Percentiles rank a stretch among this genome's conserved stretches.
Conservation (phyloP, 768 basidiomycete species). For the Dendrothele bispora region DNA sequence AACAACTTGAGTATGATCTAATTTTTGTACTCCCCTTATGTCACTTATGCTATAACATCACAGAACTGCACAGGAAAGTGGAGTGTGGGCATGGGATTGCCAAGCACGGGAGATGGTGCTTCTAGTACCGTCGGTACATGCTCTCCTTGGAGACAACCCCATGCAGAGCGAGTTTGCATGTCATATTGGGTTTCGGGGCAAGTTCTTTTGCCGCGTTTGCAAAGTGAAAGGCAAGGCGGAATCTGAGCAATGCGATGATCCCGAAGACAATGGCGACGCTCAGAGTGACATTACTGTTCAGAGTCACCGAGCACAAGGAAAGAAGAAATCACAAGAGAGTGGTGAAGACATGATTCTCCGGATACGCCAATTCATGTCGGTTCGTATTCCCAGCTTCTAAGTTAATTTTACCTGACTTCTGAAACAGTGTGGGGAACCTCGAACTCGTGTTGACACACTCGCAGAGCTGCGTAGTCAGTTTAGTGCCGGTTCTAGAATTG, state of each 20-base stretch:
- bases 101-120: slow-evolving; percentile 11
- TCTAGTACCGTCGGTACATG: slow-evolving; percentile 11
- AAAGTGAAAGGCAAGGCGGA: slow-evolving; percentile 1
- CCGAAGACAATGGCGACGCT: not conserved
- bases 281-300: too few species aligned
- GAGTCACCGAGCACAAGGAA: not conserved
- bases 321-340: not conserved
- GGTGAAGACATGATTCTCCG: slow-evolving; percentile 1
- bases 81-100: slow-evolving; percentile 15
- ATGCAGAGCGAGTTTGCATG: slow-evolving; percentile 7
- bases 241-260: not conserved
- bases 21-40: not conserved
- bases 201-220: slow-evolving; percentile 18
- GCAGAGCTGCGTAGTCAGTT: not conserved
- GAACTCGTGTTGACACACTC: not conserved
- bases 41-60: not conserved
- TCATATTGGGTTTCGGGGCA: slow-evolving; percentile 5
- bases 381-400: not conserved
- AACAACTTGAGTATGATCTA: slow-evolving; percentile 19
- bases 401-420: too few species aligned
- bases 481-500: not conserved
- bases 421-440: not conserved
- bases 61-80: slow-evolving; percentile 10
- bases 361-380: not conserved
- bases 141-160: slow-evolving; percentile 8